Evolutionary conservation across 305 asterid species (phyloP).

Genomic region (Fraxinus platypoda): DNA sequence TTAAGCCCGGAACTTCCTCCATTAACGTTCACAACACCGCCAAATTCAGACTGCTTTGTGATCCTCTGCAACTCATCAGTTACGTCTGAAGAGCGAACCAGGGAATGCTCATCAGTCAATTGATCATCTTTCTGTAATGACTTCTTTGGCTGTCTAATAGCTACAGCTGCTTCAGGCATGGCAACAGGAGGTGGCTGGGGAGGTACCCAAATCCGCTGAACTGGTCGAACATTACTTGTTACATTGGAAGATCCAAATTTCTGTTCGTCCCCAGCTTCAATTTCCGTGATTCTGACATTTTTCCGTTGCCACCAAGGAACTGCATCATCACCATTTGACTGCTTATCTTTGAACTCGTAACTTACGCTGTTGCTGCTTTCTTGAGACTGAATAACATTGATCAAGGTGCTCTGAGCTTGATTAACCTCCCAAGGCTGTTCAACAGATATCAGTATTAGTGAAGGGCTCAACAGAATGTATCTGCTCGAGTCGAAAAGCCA

Average conservation of each 20-base stretch:
- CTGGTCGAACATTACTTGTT: conserved; percentile 34
- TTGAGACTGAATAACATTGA: conserved; percentile 42
- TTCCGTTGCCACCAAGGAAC: conserved; percentile 65
- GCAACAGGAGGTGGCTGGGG: conserved; percentile 92
- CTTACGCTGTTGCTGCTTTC: conserved; percentile 36
- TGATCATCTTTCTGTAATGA: conserved; percentile 53
- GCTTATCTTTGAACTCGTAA: conserved; percentile 40
- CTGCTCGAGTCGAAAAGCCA: neutral
- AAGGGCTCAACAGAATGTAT: neutral
- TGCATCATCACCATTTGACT: conserved; percentile 47
- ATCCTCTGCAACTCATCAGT: conserved; percentile 68
- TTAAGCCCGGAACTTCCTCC: conserved; percentile 35
- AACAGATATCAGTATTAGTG: conserved; percentile 20
- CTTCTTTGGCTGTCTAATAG: conserved; percentile 90
- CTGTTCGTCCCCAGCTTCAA: conserved; percentile 47
- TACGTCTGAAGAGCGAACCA: conserved; percentile 45
- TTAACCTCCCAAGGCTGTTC: conserved; percentile 85
- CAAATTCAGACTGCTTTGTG: conserved; percentile 69
- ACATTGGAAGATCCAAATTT: conserved; percentile 37
- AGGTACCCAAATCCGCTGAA: conserved; percentile 81
- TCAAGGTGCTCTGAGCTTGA: conserved; percentile 45
- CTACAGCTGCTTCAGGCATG: conserved; percentile 89
- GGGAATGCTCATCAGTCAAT: conserved; percentile 59
- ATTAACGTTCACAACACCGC: conserved; percentile 47
- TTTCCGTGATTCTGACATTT: conserved; percentile 62